Percentiles rank a stretch among this genome's conserved stretches.
These are phyloP conservation scores for Erythrobasidium yunnanense DNA, from an alignment of 768 basidiomycete species.

Conservation along the genomic window DNA sequence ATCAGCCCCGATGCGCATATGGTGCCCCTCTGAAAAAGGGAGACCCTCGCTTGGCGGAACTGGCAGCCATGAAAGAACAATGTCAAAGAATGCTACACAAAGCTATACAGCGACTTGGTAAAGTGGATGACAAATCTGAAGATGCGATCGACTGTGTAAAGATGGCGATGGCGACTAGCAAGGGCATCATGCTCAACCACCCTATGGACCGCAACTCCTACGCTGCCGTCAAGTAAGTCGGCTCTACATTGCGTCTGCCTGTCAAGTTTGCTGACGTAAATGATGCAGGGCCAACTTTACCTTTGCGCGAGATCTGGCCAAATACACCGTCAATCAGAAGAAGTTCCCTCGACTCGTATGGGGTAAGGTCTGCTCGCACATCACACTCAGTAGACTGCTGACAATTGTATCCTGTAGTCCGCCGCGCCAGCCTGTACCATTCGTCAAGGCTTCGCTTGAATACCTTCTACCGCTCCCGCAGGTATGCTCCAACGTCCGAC, in stretches of 20 bases:
- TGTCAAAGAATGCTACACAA: conserved; percentile 61
- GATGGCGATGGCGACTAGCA: conserved; percentile 58
- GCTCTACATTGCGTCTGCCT: conserved; percentile 41
- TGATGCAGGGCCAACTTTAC: conserved; percentile 10
- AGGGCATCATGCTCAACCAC: conserved; percentile 55
- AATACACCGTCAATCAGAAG: conserved; percentile 48
- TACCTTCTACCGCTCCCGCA: conserved; percentile 42
- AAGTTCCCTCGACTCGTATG: conserved; percentile 57
- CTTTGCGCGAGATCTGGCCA: conserved; percentile 11
- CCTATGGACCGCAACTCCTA: conserved; percentile 33
- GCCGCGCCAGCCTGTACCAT: conserved; percentile 36
- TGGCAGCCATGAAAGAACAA: conserved; percentile 50
- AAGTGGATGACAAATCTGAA: conserved; percentile 47
- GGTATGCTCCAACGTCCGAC: too few species aligned
- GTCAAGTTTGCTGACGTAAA: conserved; percentile 30
- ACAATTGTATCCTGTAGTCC: too few species aligned
- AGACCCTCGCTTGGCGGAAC: conserved; percentile 58
- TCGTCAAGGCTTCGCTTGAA: conserved; percentile 35
- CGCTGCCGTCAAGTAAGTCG: conserved; percentile 39
- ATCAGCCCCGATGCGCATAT: conserved; percentile 53
- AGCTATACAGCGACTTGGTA: conserved; percentile 62
- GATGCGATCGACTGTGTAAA: conserved; percentile 61
- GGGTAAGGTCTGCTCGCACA: too few species aligned
- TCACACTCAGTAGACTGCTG: too few species aligned
- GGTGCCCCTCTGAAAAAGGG: conserved; percentile 58